Base-by-base conservation (phyloP, 257 asterid genomes). In the Plantago major region DNA sequence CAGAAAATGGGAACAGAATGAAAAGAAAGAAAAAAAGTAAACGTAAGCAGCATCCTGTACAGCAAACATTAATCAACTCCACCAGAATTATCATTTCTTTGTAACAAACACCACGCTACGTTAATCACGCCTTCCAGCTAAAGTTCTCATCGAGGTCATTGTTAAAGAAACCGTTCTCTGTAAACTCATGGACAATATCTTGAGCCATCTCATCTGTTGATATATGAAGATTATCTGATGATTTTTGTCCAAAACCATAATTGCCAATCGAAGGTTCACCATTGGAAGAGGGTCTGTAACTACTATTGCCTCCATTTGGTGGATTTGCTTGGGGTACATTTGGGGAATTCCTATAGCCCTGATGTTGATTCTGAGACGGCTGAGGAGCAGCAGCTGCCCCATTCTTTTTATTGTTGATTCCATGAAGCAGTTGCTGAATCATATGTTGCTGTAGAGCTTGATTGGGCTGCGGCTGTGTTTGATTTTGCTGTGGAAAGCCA, bases 61-160 rank as follows among this genome's bases (percentile, higher is more conserved):
- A 89, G 57, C 64, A 58, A 43, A 42, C 51, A 4, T 33, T 33
- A 33, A 33, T 33, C 40, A 33, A 33, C 40, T 33, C 37, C 47
- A 58, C 66, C 66, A 55, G 45, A 37, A 14, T 46, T 60, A 40
- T 45, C 26, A 22, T 64, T 45, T 33, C 40, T 52, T 58, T 28
- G 65, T 46, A 58, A 22, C 13, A 55, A 14, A 62, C 61, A 64
- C 47, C 72, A 68, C 44, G 82, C 75, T 63, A 42, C 61, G 77
- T 84, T 83, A 75, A 14, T 60, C 64, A 82, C 15, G 72, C 85
- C 79, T 88, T 88, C 97, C 97, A 88, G 67, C 74, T 82, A 62
- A 84, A 88, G 78, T 74, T 81, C 85, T 84, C 95, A 22, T 92
- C 98, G 44, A 88, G 80, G 64, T 88, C 97, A 47, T 61, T 69